Percentiles rank a stretch among this genome's conserved stretches.
These are phyloP conservation scores for Anaeromyces robustus DNA, from an alignment of 192 early-diverging fungal species.

Conservation along the genomic window DNA sequence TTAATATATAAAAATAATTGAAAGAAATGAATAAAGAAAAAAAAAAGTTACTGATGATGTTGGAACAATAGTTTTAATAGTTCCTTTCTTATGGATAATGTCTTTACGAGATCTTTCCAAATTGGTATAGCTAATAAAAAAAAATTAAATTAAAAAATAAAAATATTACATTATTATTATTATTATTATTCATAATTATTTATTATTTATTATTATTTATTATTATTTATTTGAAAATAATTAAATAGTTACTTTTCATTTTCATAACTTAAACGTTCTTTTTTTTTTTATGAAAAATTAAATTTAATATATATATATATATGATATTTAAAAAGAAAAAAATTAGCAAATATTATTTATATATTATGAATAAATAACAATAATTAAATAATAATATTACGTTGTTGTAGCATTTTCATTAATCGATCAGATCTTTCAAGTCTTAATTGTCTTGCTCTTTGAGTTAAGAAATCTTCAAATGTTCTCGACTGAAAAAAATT, in stretches of 20 bases:
- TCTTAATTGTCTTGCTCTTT: constrained; percentile 20
- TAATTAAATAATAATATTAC: not conserved
- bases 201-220: no score
- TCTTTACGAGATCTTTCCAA: constrained; percentile 3
- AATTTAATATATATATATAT: no score
- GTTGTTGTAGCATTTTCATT: not conserved
- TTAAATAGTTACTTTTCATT: no score
- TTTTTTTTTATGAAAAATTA: no score
- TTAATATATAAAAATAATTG: not conserved
- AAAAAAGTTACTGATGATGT: not conserved
- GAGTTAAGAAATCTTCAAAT: constrained; percentile 37
- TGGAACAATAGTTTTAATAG: not conserved
- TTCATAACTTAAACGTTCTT: no score
- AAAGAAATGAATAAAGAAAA: not conserved
- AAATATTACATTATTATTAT: constrained; percentile 8
- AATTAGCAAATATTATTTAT: no score
- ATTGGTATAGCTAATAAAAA: constrained; percentile 1
- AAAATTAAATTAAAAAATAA: not conserved
- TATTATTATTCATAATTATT: not conserved
- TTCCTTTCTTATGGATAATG: not conserved
- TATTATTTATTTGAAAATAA: no score
- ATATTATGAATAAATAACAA: no score
- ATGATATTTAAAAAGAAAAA: no score
- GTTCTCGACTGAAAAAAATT: constrained; percentile 42
- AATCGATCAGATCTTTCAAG: constrained; percentile 24